Base-by-base conservation (phyloP, 148 eudicot species). In the Chenopodium album region DNA sequence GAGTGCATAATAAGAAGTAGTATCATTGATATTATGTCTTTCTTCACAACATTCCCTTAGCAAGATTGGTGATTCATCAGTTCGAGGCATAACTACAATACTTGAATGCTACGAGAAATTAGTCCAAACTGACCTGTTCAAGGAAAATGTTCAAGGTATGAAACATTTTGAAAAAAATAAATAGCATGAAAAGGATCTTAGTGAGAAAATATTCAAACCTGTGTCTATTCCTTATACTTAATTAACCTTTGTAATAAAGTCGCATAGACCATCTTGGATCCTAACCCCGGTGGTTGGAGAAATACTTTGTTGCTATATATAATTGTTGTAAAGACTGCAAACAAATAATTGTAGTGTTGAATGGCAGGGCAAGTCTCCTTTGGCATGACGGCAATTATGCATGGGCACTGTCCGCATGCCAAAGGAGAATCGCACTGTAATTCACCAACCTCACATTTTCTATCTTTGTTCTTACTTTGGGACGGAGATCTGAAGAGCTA, bases 341-440 rank as follows among this genome's bases (percentile, higher is more conserved):
- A 56, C 26, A 56, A 4, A 56, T 79, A 32, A 48, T 20, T 60
- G 77, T 37, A 59, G 41, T 46, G 69, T 29, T 77, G 85, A 82
- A 82, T 77, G 70, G 81, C 85, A 82, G 81, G 81, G 85, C 85
- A 82, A 82, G 62, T 82, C 81, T 82, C 80, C 85, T 77, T 82
- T 82, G 81, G 85, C 85, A 78, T 44, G 75, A 23, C 47, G 3
- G 37, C 7, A 28, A 28, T 32, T 22, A 69, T 82, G 60, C 26
- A 26, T 26, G 50, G 8, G 7, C 26, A 22, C 1, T 71, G 9
- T 70, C 20, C 10, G 56, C 78, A 71, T 79, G 79, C 79, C 84
- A 68, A 77, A 81, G 84, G 78, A 77, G 84, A 72, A 81, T 68
- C 23, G 75, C 87, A 12, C 81, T 81, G 87, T 60, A 48, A 81